phyloP scores from a whole-genome alignment of 345 rosid genomes.

The Chamaenerion angustifolium region DNA sequence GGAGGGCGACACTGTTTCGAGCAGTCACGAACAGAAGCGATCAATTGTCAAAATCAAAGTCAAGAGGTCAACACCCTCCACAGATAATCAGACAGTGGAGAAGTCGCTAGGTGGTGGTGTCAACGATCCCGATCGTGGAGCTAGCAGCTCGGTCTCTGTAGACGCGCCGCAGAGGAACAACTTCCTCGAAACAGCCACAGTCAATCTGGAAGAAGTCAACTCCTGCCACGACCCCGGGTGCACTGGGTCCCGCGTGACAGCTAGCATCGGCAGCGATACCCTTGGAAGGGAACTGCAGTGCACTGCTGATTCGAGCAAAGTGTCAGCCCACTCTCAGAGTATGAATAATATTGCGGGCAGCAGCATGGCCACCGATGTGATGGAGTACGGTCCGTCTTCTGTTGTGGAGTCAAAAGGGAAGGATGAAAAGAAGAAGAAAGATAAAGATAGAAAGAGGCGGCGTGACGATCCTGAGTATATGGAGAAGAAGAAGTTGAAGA shows the following conservation, averaged over 20 bases:
- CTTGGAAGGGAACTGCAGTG: slow-evolving; percentile 84
- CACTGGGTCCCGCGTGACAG: slow-evolving; percentile 70
- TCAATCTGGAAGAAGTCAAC: slow-evolving; percentile 75
- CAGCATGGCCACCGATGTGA: slow-evolving; percentile 32
- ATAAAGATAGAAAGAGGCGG: slow-evolving; percentile 55
- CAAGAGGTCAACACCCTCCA: slow-evolving; percentile 45
- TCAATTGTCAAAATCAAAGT: slow-evolving; percentile 63
- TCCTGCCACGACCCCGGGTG: slow-evolving; percentile 79
- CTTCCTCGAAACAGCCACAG: slow-evolving; percentile 55
- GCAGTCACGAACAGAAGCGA: slow-evolving; percentile 42
- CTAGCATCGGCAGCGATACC: slow-evolving; percentile 83
- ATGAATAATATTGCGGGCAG: slow-evolving; percentile 30
- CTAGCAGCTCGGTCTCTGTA: slow-evolving; percentile 77
- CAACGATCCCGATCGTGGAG: slow-evolving; percentile 34
- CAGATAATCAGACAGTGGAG: slow-evolving; percentile 52
- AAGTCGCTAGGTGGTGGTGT: slow-evolving; percentile 42
- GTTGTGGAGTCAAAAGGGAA: slow-evolving; percentile 20
- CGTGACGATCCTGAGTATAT: slow-evolving; percentile 47
- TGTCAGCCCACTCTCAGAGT: slow-evolving; percentile 25
- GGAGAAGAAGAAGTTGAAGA: slow-evolving; percentile 69
- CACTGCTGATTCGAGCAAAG: slow-evolving; percentile 83
- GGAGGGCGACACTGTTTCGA: slow-evolving; percentile 41
- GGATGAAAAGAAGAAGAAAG: slow-evolving; percentile 24
- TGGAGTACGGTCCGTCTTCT: slow-evolving; percentile 27
- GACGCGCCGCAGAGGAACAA: slow-evolving; percentile 81